phyloP scores from a whole-genome alignment of 306 rosid species.

The Cucurbita argyrosperma region DNA sequence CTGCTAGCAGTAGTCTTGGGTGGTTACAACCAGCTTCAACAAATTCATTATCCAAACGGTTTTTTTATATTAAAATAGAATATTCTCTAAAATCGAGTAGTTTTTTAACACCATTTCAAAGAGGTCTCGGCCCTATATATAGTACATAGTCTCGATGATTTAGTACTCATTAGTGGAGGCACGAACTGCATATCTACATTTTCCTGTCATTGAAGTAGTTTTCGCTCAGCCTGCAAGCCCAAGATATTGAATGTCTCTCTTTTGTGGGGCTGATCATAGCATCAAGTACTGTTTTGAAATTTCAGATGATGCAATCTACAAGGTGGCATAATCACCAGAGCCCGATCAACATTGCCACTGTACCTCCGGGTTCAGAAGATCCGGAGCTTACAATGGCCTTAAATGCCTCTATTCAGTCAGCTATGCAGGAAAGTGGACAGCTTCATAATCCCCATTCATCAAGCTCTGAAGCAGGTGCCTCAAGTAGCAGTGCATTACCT shows the following conservation, averaged over 20 bases:
- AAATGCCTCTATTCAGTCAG: slow-evolving; percentile 55
- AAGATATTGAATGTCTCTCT: not conserved
- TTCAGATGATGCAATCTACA: slow-evolving; percentile 41
- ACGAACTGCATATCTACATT: not conserved
- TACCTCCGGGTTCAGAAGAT: slow-evolving; percentile 64
- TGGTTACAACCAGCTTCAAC: not conserved
- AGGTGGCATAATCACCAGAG: slow-evolving; percentile 33
- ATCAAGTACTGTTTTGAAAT: not conserved
- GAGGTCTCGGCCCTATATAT: not conserved
- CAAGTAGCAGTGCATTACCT: slow-evolving; percentile 20
- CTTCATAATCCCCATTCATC: slow-evolving; percentile 23
- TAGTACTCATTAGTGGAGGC: not conserved
- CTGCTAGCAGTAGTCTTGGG: too few relatives aligned
- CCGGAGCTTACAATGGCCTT: slow-evolving; percentile 50
- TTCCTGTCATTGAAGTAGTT: not conserved
- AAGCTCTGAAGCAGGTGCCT: slow-evolving; percentile 42
- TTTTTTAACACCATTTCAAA: not conserved
- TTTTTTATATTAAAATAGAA: not conserved
- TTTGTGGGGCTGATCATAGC: not conserved
- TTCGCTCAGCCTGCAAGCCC: not conserved
- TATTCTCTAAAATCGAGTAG: not conserved
- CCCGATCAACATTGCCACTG: slow-evolving; percentile 40
- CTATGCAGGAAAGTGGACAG: slow-evolving; percentile 36
- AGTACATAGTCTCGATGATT: not conserved
- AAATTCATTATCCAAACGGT: not conserved